Evolutionary conservation across 768 basidiomycete genomes (phyloP), one percentile per base, ranked within the genome.

Genomic region (Amanita exitialis): DNA sequence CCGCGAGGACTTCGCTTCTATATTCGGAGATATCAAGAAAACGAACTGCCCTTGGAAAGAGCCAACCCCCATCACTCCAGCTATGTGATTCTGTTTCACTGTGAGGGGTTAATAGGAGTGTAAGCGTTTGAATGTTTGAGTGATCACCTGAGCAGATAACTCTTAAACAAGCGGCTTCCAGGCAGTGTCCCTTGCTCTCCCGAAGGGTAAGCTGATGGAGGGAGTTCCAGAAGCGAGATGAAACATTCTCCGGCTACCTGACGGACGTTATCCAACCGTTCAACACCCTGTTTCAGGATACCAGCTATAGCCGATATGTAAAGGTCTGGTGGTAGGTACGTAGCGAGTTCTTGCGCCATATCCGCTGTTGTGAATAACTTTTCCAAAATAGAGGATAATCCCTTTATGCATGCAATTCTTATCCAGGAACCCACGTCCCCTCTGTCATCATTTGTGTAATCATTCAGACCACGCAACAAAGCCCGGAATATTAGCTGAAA

Each of bases 341-440:
- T 66, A n/a, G 69, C 66, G 52, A 83, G 77, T 46, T 74, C 64
- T 1, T 70, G 59, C 27, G 78, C 58, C n/a, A 55, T 58, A 47
- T 52, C 58, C 21, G 78, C 72, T 41, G 69, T 60, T 10, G 64
- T 58, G 56, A 86, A 71, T 3, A 90, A 59, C 21, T 76, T 68
- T 58, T 74, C 69, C 39, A 77, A 68, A 52, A 81, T 66, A 6
- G 70, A 66, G 15, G 79, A 72, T 50, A 93, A 66, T 8, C 85
- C 84, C 42, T 72, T 72, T 46, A 93, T 75, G 58, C 84, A 88
- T 2, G 82, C 80, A 6, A 87, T 76, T 55, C 95, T 87, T 47
- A 93, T 77, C 92, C 93, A 96, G 2, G 95, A 97, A 37, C 95
- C 95, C 34, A 99, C 86, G 62, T 99, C 96, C 3, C 95, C 95